These are phyloP conservation scores for Triticum dicoccoides DNA, from an alignment of 176 grass and related monocot genomes.

Conservation along the genomic window DNA sequence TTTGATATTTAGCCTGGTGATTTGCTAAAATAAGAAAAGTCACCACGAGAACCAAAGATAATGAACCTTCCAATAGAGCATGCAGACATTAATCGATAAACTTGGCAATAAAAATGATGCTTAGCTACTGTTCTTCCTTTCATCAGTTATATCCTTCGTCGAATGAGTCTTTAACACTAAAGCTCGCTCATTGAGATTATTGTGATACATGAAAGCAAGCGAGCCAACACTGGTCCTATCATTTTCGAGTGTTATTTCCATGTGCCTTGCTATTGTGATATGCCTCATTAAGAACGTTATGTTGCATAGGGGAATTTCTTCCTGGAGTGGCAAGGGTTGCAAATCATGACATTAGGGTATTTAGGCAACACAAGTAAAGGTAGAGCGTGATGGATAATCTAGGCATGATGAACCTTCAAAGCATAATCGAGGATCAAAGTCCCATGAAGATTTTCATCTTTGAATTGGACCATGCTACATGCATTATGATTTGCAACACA, in stretches of 20 bases:
- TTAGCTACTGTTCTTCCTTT: conserved; percentile 86
- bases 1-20: too few relatives aligned
- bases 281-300: not conserved
- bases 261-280: conserved; percentile 11
- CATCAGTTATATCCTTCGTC: conserved; percentile 67
- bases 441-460: conserved; percentile 32
- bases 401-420: conserved; percentile 4
- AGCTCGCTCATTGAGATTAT: conserved; percentile 84
- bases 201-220: not conserved
- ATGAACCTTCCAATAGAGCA: too few relatives aligned
- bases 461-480: conserved; percentile 3
- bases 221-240: too few relatives aligned
- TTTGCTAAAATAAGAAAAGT: too few relatives aligned
- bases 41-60: too few relatives aligned
- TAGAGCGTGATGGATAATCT: conserved; percentile 15
- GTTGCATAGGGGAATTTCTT: not conserved
- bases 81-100: too few relatives aligned
- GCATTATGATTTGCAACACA: conserved; percentile 37
- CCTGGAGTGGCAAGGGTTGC: not conserved
- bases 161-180: conserved; percentile 97
- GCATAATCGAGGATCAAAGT: conserved; percentile 18
- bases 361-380: conserved; percentile 25
- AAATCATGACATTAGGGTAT: conserved; percentile 17
- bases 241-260: too few relatives aligned
- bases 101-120: conserved; percentile 17